Evolutionary conservation across 192 early-diverging fungal species (phyloP), one percentile per base, ranked within the genome.

Genomic region (Coemansia sp.): DNA sequence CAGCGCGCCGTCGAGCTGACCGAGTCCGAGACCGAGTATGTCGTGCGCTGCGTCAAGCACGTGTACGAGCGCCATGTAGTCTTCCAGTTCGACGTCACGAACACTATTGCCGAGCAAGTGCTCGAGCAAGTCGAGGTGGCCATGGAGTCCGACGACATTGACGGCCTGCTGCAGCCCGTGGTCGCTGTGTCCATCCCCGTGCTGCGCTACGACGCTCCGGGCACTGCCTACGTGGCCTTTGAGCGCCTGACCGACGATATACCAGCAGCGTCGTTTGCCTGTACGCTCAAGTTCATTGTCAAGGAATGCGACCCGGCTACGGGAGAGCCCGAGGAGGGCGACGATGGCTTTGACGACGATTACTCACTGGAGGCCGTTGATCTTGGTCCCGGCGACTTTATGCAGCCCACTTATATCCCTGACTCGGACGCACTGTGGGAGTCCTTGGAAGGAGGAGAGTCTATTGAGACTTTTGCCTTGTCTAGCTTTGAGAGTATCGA

Each of bases 301-400:
- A 97, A 95, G 82, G 98, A 99, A 71, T 97, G 94, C 79, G 98
- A 99, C 73, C 95, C 97, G 16, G 84, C 87, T 1, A 97, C 95
- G 9, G 94, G 95, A 40, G 94, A 95, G 75, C 89, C 94, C 7
- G 74, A 78, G 46, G 94, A 95, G 69, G 82, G 81, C 33, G 93
- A 92, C 68, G 92, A 97, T 53, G 97, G 97, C 24, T 97, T 93
- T 62, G 95, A 96, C 58, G 97, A 96, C 73, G 97, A 98, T 75
- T 98, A 97, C 75, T 78, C 86, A 76, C 86, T 96, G 47, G 98
- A 99, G 78, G 92, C 95, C 20, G 78, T 94, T 6, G 94, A 98
- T 5, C 69, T 97, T 29, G 78, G 88, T 16, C 89, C 89, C 10
- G 93, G 90, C 57, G 97, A 99, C 79, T 98, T 94, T 81, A 89